Percentiles rank a stretch among this genome's conserved stretches.
These are phyloP conservation scores for Diplodia intermedia DNA, from an alignment of 2,329 filamentous ascomycete species.

Conservation along the genomic window DNA sequence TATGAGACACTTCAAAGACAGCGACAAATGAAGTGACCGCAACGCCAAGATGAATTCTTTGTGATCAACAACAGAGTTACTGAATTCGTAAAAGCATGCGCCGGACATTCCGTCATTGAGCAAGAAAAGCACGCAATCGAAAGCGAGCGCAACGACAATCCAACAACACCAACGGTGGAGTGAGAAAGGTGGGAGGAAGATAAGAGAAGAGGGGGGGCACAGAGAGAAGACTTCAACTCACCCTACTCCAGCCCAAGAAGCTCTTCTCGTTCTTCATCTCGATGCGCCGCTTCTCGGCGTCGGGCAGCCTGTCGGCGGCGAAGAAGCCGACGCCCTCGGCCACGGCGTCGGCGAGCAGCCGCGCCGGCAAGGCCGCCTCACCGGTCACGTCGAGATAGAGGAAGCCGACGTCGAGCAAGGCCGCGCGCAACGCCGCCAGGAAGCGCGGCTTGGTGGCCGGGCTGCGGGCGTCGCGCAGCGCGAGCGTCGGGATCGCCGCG, in stretches of 20 bases:
- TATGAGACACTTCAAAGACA: not conserved
- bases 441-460: slow-evolving; percentile 75
- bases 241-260: slow-evolving; percentile 56
- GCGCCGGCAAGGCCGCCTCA: slow-evolving; percentile 61
- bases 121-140: slow-evolving; percentile 12
- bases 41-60: not conserved
- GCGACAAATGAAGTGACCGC: not conserved
- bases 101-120: not conserved
- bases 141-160: not conserved
- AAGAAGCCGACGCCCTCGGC: slow-evolving; percentile 76
- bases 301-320: slow-evolving; percentile 59
- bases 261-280: slow-evolving; percentile 60
- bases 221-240: slow-evolving; percentile 38
- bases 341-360: slow-evolving; percentile 70
- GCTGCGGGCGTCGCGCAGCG: slow-evolving; percentile 70
- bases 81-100: not conserved
- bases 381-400: slow-evolving; percentile 83
- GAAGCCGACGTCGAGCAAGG: slow-evolving; percentile 86
- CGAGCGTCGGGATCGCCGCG: slow-evolving; percentile 76
- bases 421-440: slow-evolving; percentile 72
- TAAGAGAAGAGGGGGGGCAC: not conserved
- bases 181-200: not conserved
- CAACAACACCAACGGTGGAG: not conserved
- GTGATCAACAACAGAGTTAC: not conserved
- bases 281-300: slow-evolving; percentile 73